Percentiles rank a stretch among this genome's conserved stretches.
phyloP scores from a whole-genome alignment of 495 filamentous ascomycete genomes.

The Echria macrotheca region DNA sequence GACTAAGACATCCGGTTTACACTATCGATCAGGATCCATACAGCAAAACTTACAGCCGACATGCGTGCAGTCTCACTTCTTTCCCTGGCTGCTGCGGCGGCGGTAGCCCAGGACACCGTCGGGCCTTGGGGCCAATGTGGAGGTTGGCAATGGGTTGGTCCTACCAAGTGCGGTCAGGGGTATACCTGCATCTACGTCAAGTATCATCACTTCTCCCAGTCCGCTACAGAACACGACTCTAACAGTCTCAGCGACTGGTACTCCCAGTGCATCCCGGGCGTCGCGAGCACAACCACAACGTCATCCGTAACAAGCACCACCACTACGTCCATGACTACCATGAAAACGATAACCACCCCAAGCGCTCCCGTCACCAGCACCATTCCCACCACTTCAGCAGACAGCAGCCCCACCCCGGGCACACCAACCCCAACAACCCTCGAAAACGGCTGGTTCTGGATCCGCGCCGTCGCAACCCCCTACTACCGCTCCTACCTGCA shows the following conservation, averaged over 20 bases:
- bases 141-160: too few relatives aligned
- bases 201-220: not conserved
- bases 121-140: too few relatives aligned
- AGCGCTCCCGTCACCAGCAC: not conserved
- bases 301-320: constrained; percentile 1
- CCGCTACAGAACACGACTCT: not conserved
- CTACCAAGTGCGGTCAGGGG: too few relatives aligned
- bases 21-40: too few relatives aligned
- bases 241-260: constrained; percentile 15
- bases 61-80: too few relatives aligned
- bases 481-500: constrained; percentile 51
- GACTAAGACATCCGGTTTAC: too few relatives aligned
- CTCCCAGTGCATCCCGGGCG: constrained; percentile 15
- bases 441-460: constrained; percentile 43
- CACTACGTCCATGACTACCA: constrained; percentile 9
- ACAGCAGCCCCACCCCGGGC: not conserved
- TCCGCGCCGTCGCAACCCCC: constrained; percentile 46
- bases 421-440: constrained; percentile 36
- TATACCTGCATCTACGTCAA: too few relatives aligned
- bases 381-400: constrained; percentile 18
- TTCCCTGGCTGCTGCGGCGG: too few relatives aligned
- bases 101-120: too few relatives aligned
- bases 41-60: too few relatives aligned
- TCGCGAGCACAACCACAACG: constrained; percentile 7
- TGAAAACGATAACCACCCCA: constrained; percentile 19